Percentiles rank a stretch among this genome's conserved stretches.
phyloP scores from a whole-genome alignment of 228 moss, liverwort and hornwort species.

The Sphagnum fallax region DNA sequence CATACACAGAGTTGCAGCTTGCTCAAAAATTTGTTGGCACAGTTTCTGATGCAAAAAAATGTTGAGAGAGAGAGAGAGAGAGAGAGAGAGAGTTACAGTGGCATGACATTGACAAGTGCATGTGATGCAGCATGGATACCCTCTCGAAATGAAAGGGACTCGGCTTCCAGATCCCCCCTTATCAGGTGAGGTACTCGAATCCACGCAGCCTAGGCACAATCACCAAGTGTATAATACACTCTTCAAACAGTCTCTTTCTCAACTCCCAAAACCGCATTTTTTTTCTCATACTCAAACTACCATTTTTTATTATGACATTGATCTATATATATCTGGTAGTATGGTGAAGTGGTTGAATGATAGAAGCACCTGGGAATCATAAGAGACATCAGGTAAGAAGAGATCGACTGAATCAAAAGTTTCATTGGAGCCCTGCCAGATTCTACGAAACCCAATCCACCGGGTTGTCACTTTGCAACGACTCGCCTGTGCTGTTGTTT shows the following conservation, averaged over 20 bases:
- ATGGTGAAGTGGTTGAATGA: neutral
- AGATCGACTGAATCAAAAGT: conserved; percentile 73
- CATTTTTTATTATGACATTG: too few species aligned
- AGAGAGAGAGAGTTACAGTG: conserved; percentile 34
- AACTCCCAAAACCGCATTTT: too few species aligned
- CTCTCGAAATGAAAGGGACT: conserved; percentile 59
- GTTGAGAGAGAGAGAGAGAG: too few species aligned
- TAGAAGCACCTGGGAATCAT: conserved; percentile 66
- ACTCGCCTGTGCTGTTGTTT: conserved; percentile 83
- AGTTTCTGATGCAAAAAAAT: too few species aligned
- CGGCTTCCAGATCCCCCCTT: conserved; percentile 50
- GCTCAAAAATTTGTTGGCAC: too few species aligned
- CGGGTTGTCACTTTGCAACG: conserved; percentile 73
- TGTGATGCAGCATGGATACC: conserved; percentile 94
- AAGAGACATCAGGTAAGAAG: conserved; percentile 77
- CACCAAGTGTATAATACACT: too few species aligned
- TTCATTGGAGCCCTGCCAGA: conserved; percentile 72
- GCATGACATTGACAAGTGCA: conserved; percentile 86
- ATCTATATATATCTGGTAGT: neutral
- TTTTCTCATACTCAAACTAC: too few species aligned
- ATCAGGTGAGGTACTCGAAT: conserved; percentile 75
- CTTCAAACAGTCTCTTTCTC: too few species aligned
- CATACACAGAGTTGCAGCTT: neutral
- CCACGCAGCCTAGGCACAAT: conserved; percentile 66
- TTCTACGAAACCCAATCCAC: conserved; percentile 79